These are phyloP conservation scores for Dalbergia cochinchinensis DNA, from an alignment of 306 rosid genomes.

Conservation along the genomic window DNA sequence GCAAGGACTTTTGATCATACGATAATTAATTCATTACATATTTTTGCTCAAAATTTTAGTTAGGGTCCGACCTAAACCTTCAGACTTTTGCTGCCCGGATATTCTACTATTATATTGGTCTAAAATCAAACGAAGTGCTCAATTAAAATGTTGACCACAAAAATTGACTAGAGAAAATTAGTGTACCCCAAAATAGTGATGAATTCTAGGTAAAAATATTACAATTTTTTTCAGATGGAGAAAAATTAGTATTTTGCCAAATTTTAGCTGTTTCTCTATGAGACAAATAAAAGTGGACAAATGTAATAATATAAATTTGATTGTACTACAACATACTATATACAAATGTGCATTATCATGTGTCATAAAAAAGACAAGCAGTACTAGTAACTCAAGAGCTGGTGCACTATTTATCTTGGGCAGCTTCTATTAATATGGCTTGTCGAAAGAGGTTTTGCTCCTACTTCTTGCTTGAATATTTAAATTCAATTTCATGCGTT, in stretches of 20 bases:
- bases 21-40: neutral
- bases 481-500: neutral
- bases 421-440: neutral
- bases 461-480: neutral
- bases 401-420: neutral
- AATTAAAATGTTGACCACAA: neutral
- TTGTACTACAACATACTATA: no score
- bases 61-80: constrained; percentile 9
- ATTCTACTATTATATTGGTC: neutral
- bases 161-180: neutral
- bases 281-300: no score
- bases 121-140: neutral
- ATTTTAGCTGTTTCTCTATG: no score
- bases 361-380: neutral
- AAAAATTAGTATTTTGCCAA: no score
- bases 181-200: no score
- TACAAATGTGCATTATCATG: neutral
- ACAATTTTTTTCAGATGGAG: no score
- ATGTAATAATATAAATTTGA: no score
- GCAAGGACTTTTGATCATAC: neutral
- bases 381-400: neutral
- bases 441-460: neutral
- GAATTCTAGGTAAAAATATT: no score
- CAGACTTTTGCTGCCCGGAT: constrained; percentile 2
- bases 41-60: neutral